These are phyloP conservation scores for Pichia terricola DNA, from an alignment of 1,139 yeast species.

Conservation along the genomic window DNA sequence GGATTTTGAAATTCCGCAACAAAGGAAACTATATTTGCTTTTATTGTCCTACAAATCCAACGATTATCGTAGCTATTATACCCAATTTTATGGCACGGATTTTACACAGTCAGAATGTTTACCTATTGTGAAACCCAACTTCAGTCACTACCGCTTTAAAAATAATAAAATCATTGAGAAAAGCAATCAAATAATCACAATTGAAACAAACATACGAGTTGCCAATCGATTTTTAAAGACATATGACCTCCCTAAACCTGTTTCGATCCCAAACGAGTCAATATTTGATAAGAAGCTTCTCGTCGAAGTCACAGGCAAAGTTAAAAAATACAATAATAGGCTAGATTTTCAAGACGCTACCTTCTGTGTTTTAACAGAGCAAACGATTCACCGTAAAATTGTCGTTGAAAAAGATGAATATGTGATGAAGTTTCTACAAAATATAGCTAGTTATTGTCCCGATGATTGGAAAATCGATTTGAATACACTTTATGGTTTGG, in stretches of 20 bases:
- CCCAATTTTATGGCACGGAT: constrained; percentile 13
- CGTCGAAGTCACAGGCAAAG: constrained; percentile 12
- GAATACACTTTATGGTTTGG: constrained; percentile 7
- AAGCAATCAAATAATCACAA: constrained; percentile 4
- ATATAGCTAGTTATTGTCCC: constrained; percentile 7
- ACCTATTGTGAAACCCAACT: background rate
- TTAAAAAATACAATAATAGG: constrained; percentile 11
- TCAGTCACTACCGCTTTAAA: constrained; percentile 6
- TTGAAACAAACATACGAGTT: constrained; percentile 6
- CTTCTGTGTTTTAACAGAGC: constrained; percentile 3
- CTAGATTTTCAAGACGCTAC: constrained; percentile 14
- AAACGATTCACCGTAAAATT: constrained; percentile 3
- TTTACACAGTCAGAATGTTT: constrained; percentile 11
- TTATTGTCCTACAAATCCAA: constrained; percentile 3
- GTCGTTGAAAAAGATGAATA: constrained; percentile 7
- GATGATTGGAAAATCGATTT: constrained; percentile 6
- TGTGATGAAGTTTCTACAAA: constrained; percentile 6
- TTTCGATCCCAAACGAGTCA: constrained; percentile 6
- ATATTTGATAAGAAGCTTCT: constrained; percentile 10
- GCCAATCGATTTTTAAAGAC: background rate
- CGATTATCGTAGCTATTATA: constrained; percentile 1
- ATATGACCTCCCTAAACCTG: constrained; percentile 8
- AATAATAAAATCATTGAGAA: constrained; percentile 1
- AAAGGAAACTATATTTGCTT: constrained; percentile 3
- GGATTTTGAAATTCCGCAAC: background rate